Evolutionary conservation across 345 rosid genomes (phyloP).

Genomic region (Salix arbutifolia): DNA sequence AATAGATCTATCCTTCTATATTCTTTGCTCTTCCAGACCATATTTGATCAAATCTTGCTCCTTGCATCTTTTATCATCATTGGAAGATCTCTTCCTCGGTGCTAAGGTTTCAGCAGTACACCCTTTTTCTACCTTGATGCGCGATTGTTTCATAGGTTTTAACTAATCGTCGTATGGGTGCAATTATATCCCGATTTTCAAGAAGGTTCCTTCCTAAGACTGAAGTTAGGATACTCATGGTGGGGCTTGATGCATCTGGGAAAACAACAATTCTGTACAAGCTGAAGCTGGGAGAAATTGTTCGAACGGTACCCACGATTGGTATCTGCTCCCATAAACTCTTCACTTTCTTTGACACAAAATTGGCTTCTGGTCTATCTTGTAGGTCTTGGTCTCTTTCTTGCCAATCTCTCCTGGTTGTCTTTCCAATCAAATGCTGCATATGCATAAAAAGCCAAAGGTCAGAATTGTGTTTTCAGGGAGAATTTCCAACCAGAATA

Average conservation of each 20-base stretch:
- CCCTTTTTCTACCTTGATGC: background rate
- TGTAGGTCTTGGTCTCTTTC: background rate
- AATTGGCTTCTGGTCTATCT: background rate
- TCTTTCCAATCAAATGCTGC: background rate
- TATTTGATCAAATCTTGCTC: background rate
- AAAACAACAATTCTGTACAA: conserved; percentile 68
- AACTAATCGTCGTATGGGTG: conserved; percentile 34
- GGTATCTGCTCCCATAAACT: conserved; percentile 29
- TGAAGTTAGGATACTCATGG: conserved; percentile 49
- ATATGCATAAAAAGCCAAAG: background rate
- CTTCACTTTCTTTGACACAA: background rate
- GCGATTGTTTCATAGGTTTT: background rate
- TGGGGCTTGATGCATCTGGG: conserved; percentile 72
- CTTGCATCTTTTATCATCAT: background rate
- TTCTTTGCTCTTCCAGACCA: background rate
- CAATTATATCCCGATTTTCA: conserved; percentile 37
- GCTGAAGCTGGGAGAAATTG: conserved; percentile 62
- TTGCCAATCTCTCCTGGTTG: background rate
- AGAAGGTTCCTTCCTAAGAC: conserved; percentile 38
- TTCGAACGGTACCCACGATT: conserved; percentile 53
- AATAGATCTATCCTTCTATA: conserved; percentile 1
- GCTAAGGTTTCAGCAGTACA: background rate
- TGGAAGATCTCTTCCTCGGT: background rate
- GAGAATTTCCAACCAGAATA: background rate
- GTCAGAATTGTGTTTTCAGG: background rate